Evolutionary conservation across 768 basidiomycete species (phyloP), one percentile per base, ranked within the genome.

Genomic region (Ramaria sp.): DNA sequence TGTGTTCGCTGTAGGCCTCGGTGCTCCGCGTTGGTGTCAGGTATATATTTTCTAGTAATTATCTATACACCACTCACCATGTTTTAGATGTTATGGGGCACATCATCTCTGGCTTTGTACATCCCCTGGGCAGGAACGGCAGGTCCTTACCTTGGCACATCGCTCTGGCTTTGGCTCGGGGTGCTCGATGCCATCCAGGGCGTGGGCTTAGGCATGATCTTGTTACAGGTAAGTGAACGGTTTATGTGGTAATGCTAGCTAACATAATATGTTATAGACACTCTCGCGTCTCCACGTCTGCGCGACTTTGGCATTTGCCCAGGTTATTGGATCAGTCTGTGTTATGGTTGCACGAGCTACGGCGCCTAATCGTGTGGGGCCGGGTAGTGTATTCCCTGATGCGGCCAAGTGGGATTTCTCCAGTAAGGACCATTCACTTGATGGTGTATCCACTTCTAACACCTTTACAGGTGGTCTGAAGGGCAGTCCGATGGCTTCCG

Each of bases 1-100:
- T 47, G 90, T 96, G 7, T 96, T 96, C 65, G 93, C 93, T 7
- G 91, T 96, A 50, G 93, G 93, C 65, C 79, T 96, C 54, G 93
- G 93, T 45, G 90, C 91, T 30, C 93, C 93, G 11, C 72, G 90
- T 65, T 96, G 93, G 93, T 95, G 93, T 75, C 93, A 95, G 75
- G 84, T 83, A 67, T 49, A 67, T 63, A 27, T n/a, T 51, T 2
- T 37, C n/a, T 10, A 13, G 22, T 49, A 17, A 41, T 20, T 20
- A 48, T 37, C 17, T 5, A 7, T 34, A 7, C 11, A 15, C 11
- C 46, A 15, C 20, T 54, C 22, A 20, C 66, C 52, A 60, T 31
- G 45, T 7, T 38, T 27, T 54, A 83, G 81, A 95, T 93, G 82
- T 72, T 93, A 48, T 96, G 93, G 93, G 92, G 93, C 64, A 93